Conservation (phyloP, 2,329 filamentous ascomycete genomes). For the Colletotrichum navitas region DNA sequence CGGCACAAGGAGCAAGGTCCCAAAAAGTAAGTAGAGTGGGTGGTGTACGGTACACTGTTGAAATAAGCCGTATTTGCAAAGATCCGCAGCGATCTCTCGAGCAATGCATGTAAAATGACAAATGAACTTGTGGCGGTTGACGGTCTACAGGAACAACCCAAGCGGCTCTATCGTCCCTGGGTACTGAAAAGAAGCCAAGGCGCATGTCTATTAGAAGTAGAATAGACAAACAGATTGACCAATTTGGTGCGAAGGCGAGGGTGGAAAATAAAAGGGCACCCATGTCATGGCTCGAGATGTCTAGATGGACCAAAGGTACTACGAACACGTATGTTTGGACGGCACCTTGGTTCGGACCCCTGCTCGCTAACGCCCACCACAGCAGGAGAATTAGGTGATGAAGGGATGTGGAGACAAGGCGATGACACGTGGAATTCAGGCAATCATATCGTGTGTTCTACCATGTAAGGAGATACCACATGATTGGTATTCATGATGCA, state of each 20-base stretch:
- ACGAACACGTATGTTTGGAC: neutral
- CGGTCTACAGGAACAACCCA: neutral
- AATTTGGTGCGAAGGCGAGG: no score
- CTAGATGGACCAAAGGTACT: neutral
- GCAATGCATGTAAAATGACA: neutral
- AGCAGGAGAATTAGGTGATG: no score
- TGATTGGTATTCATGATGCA: neutral
- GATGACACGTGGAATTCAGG: constrained; percentile 11
- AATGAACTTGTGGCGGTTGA: neutral
- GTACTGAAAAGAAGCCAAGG: neutral
- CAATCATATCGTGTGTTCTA: no score
- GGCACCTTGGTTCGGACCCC: neutral
- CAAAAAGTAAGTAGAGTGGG: neutral
- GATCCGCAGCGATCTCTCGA: neutral
- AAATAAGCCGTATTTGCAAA: neutral
- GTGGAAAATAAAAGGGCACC: neutral
- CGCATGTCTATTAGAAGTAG: neutral
- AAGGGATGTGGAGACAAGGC: neutral
- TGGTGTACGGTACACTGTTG: neutral
- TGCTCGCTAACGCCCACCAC: constrained; percentile 8
- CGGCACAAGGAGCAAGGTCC: neutral
- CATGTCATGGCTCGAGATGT: neutral
- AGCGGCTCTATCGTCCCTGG: neutral
- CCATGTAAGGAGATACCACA: neutral
- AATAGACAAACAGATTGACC: no score